Evolutionary conservation across 257 asterid species (phyloP), one percentile per base, ranked within the genome.

Genomic region (Nicotiana knightiana): DNA sequence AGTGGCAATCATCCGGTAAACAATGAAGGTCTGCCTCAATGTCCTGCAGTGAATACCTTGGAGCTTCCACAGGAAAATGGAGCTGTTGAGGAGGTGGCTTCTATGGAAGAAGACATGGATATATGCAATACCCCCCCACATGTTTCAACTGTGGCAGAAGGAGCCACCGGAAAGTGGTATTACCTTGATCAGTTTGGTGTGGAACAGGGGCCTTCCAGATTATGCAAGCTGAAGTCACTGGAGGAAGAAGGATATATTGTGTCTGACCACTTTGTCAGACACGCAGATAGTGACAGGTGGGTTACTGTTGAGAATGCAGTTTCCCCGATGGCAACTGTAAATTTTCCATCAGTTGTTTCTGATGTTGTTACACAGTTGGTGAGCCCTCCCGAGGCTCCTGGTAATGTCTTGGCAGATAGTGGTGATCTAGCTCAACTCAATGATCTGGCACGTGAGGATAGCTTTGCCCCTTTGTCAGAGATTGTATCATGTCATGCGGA

Each of bases 41-140:
- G 86, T 83, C 86, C 90, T 81, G 83, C 78, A 18, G 85, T 67
- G 73, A 85, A 81, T 82, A 81, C 76, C 79, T 63, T 61, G 12
- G 97, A 91, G 81, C 83, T 86, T 84, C 85, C 87, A 82, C 90
- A 87, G 87, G 97, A 89, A 87, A 89, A 87, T 86, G 93, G 91
- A 79, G 65, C 82, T 85, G 67, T 83, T 51, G 98, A 91, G 87
- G 99, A 93, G 87, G 87, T 84, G 62, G 92, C 89, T 37, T 94
- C 98, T 65, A 96, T 96, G 99, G 99, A 96, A 86, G 99, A 94
- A 85, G 99, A 96, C 86, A 96, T 96, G 99, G 99, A 96, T 86
- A 96, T 96, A 55, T 94, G 99, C 86, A 87, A 94, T 84, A 96
- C 99, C 39, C 99, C 99, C 0, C 99, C 99, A n/a, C 99, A 94